A percentile compares a stretch with the other conserved stretches of the same genome.
Conservation (phyloP, 441 rosid genomes). For the Gossypium laxum region DNA sequence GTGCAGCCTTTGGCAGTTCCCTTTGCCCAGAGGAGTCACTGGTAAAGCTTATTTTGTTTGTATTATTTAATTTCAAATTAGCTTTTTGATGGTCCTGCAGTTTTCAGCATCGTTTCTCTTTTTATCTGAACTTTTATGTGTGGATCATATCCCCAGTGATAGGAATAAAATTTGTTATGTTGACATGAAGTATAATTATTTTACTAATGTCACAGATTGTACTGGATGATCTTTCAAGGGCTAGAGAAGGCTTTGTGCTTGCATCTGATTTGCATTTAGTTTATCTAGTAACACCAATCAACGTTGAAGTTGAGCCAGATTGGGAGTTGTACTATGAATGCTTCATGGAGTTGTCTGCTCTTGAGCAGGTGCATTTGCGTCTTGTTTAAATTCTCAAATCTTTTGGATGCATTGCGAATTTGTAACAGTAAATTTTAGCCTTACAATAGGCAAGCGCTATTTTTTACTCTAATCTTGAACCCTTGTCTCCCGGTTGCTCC, state of each 20-base stretch:
- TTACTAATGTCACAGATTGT: constrained; percentile 53
- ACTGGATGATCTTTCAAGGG: constrained; percentile 89
- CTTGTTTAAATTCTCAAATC: not conserved
- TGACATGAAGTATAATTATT: constrained; percentile 2
- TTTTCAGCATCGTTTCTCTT: constrained; percentile 7
- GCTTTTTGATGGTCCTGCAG: not conserved
- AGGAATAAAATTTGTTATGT: constrained; percentile 13
- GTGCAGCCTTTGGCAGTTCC: constrained; percentile 97
- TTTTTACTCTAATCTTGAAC: not conserved
- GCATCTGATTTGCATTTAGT: constrained; percentile 96
- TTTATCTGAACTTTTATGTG: constrained; percentile 8
- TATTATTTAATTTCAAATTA: not conserved
- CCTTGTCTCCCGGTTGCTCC: not conserved
- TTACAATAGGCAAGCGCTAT: not conserved
- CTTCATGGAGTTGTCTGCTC: constrained; percentile 77
- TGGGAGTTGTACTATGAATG: constrained; percentile 90
- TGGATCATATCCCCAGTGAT: not conserved
- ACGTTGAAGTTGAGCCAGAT: constrained; percentile 88
- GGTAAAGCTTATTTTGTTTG: constrained; percentile 31
- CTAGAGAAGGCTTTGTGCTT: constrained; percentile 94
- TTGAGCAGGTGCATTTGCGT: constrained; percentile 62
- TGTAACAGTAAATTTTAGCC: not conserved
- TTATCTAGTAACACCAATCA: constrained; percentile 82
- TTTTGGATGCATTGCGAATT: not conserved
- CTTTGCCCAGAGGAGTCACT: constrained; percentile 98